Conservation (phyloP, 2,329 filamentous ascomycete species). For the Xylariaceae sp. region DNA sequence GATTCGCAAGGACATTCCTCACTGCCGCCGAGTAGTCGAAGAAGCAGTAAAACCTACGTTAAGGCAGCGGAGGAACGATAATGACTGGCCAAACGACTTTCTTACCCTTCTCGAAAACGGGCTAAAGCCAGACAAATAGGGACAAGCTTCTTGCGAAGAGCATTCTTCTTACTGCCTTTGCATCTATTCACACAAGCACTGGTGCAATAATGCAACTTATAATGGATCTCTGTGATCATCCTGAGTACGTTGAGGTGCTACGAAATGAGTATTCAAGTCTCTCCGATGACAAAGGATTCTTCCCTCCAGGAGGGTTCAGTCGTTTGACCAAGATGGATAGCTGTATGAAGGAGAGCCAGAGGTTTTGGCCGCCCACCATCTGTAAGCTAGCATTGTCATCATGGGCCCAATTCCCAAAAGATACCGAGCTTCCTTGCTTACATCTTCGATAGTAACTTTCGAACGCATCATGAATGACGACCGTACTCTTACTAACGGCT, state of each 20-base stretch:
- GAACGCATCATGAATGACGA: slow-evolving; percentile 30
- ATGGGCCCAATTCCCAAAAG: background rate
- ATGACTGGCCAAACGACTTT: slow-evolving; percentile 23
- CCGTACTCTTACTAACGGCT: slow-evolving; percentile 39
- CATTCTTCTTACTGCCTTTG: slow-evolving; percentile 40
- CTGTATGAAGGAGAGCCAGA: slow-evolving; percentile 47
- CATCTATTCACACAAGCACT: slow-evolving; percentile 41
- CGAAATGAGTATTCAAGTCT: slow-evolving; percentile 45
- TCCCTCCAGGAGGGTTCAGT: slow-evolving; percentile 24
- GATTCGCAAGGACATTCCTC: slow-evolving; percentile 35
- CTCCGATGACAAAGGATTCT: slow-evolving; percentile 26
- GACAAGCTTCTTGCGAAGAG: slow-evolving; percentile 23
- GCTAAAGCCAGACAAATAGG: background rate
- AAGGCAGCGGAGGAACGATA: slow-evolving; percentile 23
- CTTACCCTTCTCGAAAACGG: background rate
- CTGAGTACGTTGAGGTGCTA: slow-evolving; percentile 50
- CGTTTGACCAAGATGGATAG: slow-evolving; percentile 44
- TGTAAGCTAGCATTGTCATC: slow-evolving; percentile 25
- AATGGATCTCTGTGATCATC: slow-evolving; percentile 38
- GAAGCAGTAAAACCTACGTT: slow-evolving; percentile 39
- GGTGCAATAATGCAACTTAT: slow-evolving; percentile 37
- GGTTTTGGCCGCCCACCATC: slow-evolving; percentile 37
- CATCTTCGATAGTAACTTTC: slow-evolving; percentile 34
- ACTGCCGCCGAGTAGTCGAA: slow-evolving; percentile 34
- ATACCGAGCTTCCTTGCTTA: background rate